phyloP scores from a whole-genome alignment of 129 eudicot genomes.

The Apium graveolens region DNA sequence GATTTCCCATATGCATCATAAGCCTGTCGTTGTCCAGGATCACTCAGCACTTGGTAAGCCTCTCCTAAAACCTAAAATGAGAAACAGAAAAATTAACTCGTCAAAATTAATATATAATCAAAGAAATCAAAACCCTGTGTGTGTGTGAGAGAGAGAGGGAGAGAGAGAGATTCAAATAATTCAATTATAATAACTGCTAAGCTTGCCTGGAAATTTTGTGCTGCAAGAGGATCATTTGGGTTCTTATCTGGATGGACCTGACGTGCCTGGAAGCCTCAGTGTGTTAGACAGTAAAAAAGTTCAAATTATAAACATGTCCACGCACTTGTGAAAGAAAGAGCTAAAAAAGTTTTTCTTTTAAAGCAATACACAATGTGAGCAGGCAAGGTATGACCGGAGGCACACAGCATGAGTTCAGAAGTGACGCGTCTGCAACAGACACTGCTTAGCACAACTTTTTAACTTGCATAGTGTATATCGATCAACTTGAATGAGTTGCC shows the following conservation, averaged over 20 bases:
- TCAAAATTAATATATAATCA: background rate
- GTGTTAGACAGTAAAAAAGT: background rate
- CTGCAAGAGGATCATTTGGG: constrained; percentile 91
- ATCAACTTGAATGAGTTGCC: background rate
- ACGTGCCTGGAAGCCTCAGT: constrained; percentile 56
- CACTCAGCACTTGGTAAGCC: constrained; percentile 96
- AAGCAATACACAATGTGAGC: background rate
- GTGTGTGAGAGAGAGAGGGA: too few species aligned
- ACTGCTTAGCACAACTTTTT: background rate
- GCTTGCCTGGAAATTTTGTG: constrained; percentile 84
- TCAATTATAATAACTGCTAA: background rate
- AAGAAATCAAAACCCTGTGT: too few species aligned
- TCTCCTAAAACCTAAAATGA: constrained; percentile 75
- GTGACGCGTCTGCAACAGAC: background rate
- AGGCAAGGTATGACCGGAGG: background rate
- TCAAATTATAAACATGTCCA: background rate
- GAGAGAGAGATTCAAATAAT: too few species aligned
- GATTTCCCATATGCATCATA: constrained; percentile 87
- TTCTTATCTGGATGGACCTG: constrained; percentile 97
- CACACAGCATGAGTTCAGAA: background rate
- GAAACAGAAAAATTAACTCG: background rate
- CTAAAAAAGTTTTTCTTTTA: too few species aligned
- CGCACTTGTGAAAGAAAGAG: background rate
- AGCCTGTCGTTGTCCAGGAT: constrained; percentile 84
- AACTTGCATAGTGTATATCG: background rate